These are phyloP conservation scores for Citrus sp. DNA, from an alignment of 345 rosid species.

Conservation along the genomic window DNA sequence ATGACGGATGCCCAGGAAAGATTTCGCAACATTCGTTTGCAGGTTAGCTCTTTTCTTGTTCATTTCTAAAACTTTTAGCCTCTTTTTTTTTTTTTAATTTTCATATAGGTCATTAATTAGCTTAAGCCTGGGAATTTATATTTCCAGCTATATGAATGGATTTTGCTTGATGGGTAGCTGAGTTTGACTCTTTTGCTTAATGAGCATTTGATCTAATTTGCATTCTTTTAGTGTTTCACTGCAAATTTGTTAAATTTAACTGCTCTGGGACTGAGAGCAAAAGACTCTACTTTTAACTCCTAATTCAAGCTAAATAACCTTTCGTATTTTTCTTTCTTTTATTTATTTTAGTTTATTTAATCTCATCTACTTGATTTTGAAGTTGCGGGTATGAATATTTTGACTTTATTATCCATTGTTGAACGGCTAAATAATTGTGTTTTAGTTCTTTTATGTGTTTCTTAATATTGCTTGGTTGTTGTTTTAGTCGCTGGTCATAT, in stretches of 20 bases:
- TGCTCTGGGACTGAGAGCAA: not conserved
- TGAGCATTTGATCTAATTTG: not conserved
- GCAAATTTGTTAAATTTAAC: not conserved
- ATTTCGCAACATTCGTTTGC: conserved; percentile 82
- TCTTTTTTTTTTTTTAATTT: not conserved
- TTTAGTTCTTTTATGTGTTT: not conserved
- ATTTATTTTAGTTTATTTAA: no score
- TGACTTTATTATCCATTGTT: not conserved
- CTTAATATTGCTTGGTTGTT: not conserved
- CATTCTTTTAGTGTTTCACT: not conserved
- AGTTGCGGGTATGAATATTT: not conserved
- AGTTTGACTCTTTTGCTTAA: not conserved
- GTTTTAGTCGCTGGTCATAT: not conserved
- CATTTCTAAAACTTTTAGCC: not conserved
- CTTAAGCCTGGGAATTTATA: not conserved
- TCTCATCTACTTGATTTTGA: not conserved
- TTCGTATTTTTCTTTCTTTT: not conserved
- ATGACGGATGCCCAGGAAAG: conserved; percentile 79
- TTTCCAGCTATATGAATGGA: not conserved
- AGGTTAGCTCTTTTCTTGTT: conserved; percentile 29
- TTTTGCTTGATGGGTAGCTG: not conserved
- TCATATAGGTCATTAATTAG: not conserved
- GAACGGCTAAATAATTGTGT: not conserved
- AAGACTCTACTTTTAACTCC: not conserved
- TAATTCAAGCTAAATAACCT: not conserved